Conservation (phyloP, 2,329 filamentous ascomycete genomes). For the Xylariaceae sp. region DNA sequence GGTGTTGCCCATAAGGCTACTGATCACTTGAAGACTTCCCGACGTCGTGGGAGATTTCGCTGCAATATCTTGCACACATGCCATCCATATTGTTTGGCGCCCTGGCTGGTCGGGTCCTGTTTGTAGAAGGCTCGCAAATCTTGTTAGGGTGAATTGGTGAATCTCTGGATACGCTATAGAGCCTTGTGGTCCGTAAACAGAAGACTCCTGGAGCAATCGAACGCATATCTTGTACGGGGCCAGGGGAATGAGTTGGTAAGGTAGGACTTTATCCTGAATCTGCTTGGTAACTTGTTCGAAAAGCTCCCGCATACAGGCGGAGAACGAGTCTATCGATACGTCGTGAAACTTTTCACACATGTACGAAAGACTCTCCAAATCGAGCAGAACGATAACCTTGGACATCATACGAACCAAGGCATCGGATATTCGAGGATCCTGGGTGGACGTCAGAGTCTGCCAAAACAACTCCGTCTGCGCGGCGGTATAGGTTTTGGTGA, state of each 20-base stretch:
- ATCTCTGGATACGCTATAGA: conserved; percentile 63
- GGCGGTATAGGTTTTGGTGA: conserved; percentile 72
- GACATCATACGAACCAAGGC: conserved; percentile 71
- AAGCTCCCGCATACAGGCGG: conserved; percentile 62
- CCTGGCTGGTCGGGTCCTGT: conserved; percentile 57
- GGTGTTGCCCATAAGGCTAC: conserved; percentile 50
- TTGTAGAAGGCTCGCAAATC: conserved; percentile 63
- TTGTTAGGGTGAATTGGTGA: conserved; percentile 63
- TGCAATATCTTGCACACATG: conserved; percentile 70
- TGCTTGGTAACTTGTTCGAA: conserved; percentile 60
- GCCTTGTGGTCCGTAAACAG: conserved; percentile 55
- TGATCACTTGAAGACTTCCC: conserved; percentile 72
- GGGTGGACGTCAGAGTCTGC: conserved; percentile 78
- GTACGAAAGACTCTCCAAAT: conserved; percentile 58
- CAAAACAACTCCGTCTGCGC: conserved; percentile 80
- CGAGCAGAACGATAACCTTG: conserved; percentile 52
- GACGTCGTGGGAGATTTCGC: conserved; percentile 65
- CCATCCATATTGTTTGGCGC: conserved; percentile 64
- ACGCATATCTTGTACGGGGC: conserved; percentile 58
- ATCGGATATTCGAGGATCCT: conserved; percentile 82
- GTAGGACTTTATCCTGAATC: conserved; percentile 45
- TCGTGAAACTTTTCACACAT: conserved; percentile 71
- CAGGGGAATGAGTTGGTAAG: conserved; percentile 15
- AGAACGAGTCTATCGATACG: conserved; percentile 66
- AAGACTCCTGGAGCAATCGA: conserved; percentile 72